Evolutionary conservation across 1,284 basidiomycete species (phyloP), one percentile per base, ranked within the genome.

Genomic region (Rhodofomes roseus): DNA sequence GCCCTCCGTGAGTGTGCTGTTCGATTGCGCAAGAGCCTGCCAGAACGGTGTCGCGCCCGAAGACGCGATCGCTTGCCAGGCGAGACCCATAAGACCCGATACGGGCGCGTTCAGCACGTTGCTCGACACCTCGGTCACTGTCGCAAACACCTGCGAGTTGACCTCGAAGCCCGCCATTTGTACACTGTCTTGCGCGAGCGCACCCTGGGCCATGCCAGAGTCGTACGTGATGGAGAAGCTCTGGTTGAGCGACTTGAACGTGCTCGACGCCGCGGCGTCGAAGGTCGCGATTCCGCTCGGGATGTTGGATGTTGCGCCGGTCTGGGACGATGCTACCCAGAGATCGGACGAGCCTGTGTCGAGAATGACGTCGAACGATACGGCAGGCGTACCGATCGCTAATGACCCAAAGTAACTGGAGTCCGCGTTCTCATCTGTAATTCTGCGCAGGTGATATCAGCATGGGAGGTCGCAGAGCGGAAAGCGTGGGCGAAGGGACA

Each of bases 11-110:
- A 87, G 89, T 6, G 71, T 62, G 48, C 81, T 74, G 52, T 80
- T 81, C 16, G 76, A 77, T 18, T 79, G 67, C 0, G 82, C 91
- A 1, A 97, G 76, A 0, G 84, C 79, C 73, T 96, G 73, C 77
- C 79, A 80, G 66, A 80, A 76, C 2, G 79, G 79, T 29, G 74
- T 77, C 6, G 77, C 76, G 39, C 73, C 70, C 16, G 75, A 73
- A 1, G 72, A 64, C 1, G 75, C 71, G 59, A 78, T 75, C 7
- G 65, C 65, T 51, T 70, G 63, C 65, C 75, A 79, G 0, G 69
- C 77, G 29, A 78, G 69, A 12, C 77, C 78, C 66, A 77, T 71
- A 11, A 78, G 63, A 1, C 77, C 77, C 2, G 71, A 72, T 1
- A 76, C 69, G 1, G 74, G 72, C 18, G 62, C 55, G 27, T 55